Base-by-base conservation (phyloP, 139 green algal species). In the Tetraselmis chui region DNA sequence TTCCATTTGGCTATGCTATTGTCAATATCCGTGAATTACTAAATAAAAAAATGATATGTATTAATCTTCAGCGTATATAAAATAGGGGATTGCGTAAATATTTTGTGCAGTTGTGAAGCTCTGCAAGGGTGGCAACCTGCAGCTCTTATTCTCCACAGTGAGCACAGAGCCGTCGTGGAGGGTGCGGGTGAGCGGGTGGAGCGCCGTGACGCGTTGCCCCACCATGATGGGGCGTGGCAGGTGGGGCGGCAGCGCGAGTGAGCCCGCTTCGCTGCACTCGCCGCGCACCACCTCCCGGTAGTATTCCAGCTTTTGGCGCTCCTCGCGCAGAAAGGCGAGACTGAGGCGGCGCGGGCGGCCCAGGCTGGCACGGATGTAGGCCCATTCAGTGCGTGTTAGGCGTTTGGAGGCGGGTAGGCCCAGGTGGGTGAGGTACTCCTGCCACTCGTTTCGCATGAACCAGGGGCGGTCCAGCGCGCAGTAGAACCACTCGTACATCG, bases 131-230 rank as follows among this genome's bases (percentile, higher is more conserved):
- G 79, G 75, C 76, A 28, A 91, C 84, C 90, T 89, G 89, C 93
- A 96, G 79, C 89, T 91, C 84, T 80, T 86, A 45, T 86, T 82
- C 32, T 90, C 90, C 26, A 92, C 90, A 0, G 94, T 98, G 11
- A 98, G 89, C 75, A 98, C 86, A n/a, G 85, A 85, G 32, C 95
- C 95, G 59, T 97, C 93, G 74, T 94, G 87, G 67, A 97, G 83
- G 83, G 93, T 88, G 67, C 89, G 86, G 26, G 90, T 94, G 78
- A 76, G 24, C 2, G 94, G 94, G 90, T 98, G 95, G 1, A 90
- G 86, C 2, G 95, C 95, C n/a, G 88, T 88, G 27, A 98, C 95
- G 0, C 86, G 82, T 89, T 96, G 91, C 22, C 90, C 92, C 27
- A 98, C 95, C 0, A 78, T 75, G n/a, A 97, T 86, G 23, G 89